Conservation (phyloP, 306 rosid species). For the Trichosanthes truncata region DNA sequence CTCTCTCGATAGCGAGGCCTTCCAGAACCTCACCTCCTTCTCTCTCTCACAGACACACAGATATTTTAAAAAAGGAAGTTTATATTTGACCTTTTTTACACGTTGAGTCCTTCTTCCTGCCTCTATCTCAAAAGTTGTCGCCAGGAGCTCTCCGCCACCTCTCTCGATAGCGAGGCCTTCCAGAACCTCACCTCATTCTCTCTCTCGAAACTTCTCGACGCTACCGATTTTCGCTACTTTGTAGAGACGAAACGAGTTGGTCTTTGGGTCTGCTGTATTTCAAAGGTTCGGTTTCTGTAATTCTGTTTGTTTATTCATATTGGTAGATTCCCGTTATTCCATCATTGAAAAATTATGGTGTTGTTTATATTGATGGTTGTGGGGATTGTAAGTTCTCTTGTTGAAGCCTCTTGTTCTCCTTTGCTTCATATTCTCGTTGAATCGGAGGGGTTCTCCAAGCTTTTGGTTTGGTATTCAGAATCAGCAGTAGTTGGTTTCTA, state of each 20-base stretch:
- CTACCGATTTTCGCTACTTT: not conserved
- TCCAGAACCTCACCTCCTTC: not conserved
- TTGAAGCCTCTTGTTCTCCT: not conserved
- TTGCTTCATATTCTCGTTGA: not conserved
- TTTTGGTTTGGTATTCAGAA: not conserved
- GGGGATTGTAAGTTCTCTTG: not conserved
- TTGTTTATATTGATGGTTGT: not conserved
- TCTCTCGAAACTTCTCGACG: too few relatives aligned
- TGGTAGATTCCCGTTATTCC: not conserved
- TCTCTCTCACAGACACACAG: too few relatives aligned
- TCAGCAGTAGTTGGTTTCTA: not conserved
- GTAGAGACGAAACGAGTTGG: not conserved
- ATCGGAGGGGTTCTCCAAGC: not conserved
- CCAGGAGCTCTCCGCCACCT: not conserved
- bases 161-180: not conserved
- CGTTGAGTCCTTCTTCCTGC: too few relatives aligned
- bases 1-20: not conserved
- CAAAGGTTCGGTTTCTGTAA: not conserved
- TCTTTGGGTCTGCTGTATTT: not conserved
- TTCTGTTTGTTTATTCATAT: not conserved
- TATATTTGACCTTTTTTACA: too few relatives aligned
- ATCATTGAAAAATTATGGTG: not conserved
- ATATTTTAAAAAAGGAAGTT: too few relatives aligned
- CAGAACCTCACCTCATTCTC: too few relatives aligned
- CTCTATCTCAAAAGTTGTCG: not conserved